phyloP scores from a whole-genome alignment of 106 monocot genomes.

The Alisma plantagoaquatica region DNA sequence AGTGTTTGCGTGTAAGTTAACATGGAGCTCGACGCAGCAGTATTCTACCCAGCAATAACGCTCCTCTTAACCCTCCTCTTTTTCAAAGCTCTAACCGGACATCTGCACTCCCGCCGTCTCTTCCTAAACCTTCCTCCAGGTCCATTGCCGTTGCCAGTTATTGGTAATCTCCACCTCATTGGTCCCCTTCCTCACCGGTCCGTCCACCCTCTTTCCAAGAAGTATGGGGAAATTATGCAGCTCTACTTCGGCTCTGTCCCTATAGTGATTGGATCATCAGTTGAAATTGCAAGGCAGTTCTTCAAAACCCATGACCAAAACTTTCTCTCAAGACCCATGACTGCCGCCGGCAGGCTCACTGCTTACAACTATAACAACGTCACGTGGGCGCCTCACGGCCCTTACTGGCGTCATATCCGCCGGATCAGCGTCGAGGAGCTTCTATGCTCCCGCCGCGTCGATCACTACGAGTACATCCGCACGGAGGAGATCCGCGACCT shows the following conservation, averaged over 20 bases:
- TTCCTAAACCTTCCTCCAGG: slow-evolving; percentile 3
- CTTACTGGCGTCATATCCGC: too few species aligned
- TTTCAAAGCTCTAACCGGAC: too few species aligned
- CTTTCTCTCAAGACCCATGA: slow-evolving; percentile 2
- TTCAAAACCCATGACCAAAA: slow-evolving; percentile 2
- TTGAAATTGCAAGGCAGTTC: not conserved
- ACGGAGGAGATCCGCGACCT: not conserved
- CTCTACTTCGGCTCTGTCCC: slow-evolving; percentile 1
- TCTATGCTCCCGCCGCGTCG: not conserved
- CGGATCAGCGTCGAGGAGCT: not conserved
- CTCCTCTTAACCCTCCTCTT: too few species aligned
- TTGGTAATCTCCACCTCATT: slow-evolving; percentile 5
- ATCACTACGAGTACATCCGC: too few species aligned
- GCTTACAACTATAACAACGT: too few species aligned
- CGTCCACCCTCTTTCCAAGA: not conserved
- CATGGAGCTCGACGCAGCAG: too few species aligned
- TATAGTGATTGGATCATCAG: too few species aligned
- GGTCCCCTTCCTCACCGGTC: slow-evolving; percentile 6
- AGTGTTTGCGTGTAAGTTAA: too few species aligned
- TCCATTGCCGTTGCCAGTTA: slow-evolving; percentile 1
- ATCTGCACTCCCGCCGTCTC: not conserved
- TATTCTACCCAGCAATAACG: too few species aligned
- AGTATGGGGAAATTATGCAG: not conserved
- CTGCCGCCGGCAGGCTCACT: too few species aligned
- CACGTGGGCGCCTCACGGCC: too few species aligned